phyloP scores from a whole-genome alignment of 768 basidiomycete species.

The Lactarius hengduanensis region DNA sequence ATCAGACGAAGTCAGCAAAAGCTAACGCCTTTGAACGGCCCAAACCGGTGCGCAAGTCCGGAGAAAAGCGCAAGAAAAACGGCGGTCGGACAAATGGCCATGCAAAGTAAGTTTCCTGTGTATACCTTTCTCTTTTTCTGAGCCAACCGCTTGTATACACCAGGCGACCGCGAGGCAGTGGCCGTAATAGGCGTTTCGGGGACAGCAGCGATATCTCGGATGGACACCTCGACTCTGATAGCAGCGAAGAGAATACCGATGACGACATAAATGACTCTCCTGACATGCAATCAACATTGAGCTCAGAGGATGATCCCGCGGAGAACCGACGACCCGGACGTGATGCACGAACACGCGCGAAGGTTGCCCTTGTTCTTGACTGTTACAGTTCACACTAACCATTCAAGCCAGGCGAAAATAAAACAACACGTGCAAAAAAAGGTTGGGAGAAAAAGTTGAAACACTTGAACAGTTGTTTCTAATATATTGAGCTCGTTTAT shows the following conservation, averaged over 20 bases:
- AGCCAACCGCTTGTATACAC: background rate
- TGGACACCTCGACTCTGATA: constrained; percentile 29
- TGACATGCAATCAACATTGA: constrained; percentile 21
- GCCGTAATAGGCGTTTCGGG: constrained; percentile 32
- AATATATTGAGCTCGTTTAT: background rate
- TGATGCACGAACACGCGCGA: constrained; percentile 37
- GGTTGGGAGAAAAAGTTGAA: constrained; percentile 16
- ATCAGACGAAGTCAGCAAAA: constrained; percentile 41
- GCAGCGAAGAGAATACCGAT: constrained; percentile 28
- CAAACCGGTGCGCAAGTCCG: constrained; percentile 54
- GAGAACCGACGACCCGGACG: constrained; percentile 33
- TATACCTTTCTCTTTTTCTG: background rate
- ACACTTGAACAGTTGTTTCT: background rate
- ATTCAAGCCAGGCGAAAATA: constrained; percentile 31
- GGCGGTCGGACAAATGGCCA: constrained; percentile 46
- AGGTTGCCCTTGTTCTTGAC: constrained; percentile 29
- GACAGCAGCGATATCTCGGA: constrained; percentile 35
- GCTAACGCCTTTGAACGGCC: constrained; percentile 18
- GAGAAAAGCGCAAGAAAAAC: constrained; percentile 56
- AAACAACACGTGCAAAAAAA: constrained; percentile 34
- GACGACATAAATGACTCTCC: constrained; percentile 13
- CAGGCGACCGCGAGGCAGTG: constrained; percentile 32
- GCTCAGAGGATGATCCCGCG: constrained; percentile 29
- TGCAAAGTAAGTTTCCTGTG: constrained; percentile 43
- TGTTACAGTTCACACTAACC: background rate